Base-by-base conservation (phyloP, 805 yeast species). In the Saccharomycopsis guyanensis region DNA sequence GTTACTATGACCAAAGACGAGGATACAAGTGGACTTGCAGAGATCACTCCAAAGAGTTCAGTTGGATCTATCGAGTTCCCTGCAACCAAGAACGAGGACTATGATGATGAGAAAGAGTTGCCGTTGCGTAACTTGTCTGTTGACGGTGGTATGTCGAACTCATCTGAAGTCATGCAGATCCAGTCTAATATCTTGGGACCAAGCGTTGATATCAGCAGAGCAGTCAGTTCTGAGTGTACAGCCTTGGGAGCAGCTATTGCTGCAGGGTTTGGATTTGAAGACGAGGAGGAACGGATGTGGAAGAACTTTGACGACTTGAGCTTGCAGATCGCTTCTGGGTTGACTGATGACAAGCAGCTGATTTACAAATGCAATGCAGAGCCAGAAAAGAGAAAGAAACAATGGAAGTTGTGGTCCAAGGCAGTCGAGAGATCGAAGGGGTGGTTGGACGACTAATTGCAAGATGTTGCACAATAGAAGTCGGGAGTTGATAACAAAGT, bases 221-320 rank as follows among this genome's bases (percentile, higher is more conserved):
- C 96, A 1, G 74, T 78, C 27, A 84, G 82, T 62, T 70, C 86
- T 31, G 97, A 89, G 65, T 87, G 96, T 60, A 89, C 97, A 3
- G 96, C 97, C 0, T 72, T 89, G 52, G 97, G 97, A 24, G 95
- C 96, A 5, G 96, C 97, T 3, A 84, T 91, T 55, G 96, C 96
- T 24, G 95, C 97, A 2, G 96, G 96, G 10, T 68, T 88, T 57
- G 78, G 70, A 4, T 57, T 58, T 43, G 57, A 65, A 46, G 68
- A 76, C 13, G 66, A 78, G 12, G 64, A 69, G 20, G 76, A 78
- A 18, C 73, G 85, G 47, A 66, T 70, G 38, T 89, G 96, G 96
- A 71, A 71, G 47, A 76, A 78, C 55, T 66, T 88, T 52, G 81
- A 75, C 43, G 96, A 88, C 50, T 83, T 85, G 38, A 69, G 49